Evolutionary conservation across 2,329 filamentous ascomycete genomes (phyloP).

Genomic region (Triangularia verruculosa): DNA sequence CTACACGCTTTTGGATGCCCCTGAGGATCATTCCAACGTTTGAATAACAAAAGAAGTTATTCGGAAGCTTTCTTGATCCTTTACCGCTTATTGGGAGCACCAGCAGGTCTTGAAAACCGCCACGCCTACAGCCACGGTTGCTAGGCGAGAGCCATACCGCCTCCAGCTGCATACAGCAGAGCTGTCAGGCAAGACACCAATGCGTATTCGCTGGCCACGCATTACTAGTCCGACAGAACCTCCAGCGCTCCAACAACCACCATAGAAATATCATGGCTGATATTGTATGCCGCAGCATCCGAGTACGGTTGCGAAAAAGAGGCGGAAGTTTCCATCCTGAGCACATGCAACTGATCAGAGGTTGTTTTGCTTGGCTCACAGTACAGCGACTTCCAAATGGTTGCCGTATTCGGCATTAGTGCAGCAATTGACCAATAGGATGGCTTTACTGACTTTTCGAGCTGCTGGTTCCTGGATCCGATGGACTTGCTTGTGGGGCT

Average conservation of each 20-base stretch:
- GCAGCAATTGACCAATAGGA: neutral
- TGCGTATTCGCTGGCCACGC: neutral
- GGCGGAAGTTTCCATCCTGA: neutral
- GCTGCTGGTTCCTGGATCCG: slow-evolving; percentile 1
- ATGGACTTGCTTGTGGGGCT: slow-evolving; percentile 1
- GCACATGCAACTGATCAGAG: neutral
- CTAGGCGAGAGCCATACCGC: neutral
- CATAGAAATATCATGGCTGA: neutral
- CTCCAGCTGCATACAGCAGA: neutral
- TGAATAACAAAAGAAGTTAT: neutral
- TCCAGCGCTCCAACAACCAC: neutral
- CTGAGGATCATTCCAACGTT: neutral
- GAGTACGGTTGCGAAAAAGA: neutral
- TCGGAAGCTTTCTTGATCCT: neutral
- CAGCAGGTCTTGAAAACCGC: neutral
- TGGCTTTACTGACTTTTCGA: neutral
- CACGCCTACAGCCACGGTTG: neutral
- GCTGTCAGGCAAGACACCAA: neutral
- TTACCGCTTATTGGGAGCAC: neutral
- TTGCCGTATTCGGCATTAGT: slow-evolving; percentile 9
- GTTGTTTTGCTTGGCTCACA: neutral
- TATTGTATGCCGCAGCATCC: neutral
- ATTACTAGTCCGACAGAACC: neutral
- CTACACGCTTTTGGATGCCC: neutral
- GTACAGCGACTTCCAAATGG: neutral